Base-by-base conservation (phyloP, 805 yeast genomes). In the Candida boidinii region DNA sequence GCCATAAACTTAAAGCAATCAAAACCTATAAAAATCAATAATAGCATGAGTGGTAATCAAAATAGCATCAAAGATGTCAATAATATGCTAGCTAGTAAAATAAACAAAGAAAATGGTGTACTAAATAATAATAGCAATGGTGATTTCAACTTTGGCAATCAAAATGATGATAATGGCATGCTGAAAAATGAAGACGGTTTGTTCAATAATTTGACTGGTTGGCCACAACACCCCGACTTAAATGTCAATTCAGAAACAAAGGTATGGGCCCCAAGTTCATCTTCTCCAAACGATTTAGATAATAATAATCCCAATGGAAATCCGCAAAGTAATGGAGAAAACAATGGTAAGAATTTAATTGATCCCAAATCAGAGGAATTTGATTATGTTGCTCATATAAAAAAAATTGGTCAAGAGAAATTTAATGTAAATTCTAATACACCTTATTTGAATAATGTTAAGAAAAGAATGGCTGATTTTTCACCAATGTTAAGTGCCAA, bases 381-480 rank as follows among this genome's bases (percentile, higher is more conserved):
- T 40, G 79, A 76, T 48, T 76, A 76, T 43, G 72, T 74, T 11
- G 79, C 80, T 7, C 82, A 76, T 43, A 76, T 76, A 22, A 67
- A 71, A 41, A 64, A 64, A 38, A 68, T 76, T 45, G 76, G 76
- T 14, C 26, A 38, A 18, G 41, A 40, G 23, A 34, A 24, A 11
- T 30, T 34, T n/a, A 27, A 24, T 15, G 30, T 28, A 6, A 35
- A 29, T 24, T 29, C 21, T n/a, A n/a, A n/a, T n/a, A n/a, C n/a
- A n/a, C 23, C 39, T 15, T 35, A 31, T 17, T 17, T 28, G 18
- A 19, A 24, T 16, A 25, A 18, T 23, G 16, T 22, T 14, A 13
- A 15, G 1, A 23, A 22, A 9, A 17, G 12, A 6, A 27, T 14
- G 5, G 31, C 12, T 22, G 23, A 13, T 17, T 17, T 17, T 14